Conservation (phyloP, 176 grass and related monocot species). For the Eragrostis curvula region DNA sequence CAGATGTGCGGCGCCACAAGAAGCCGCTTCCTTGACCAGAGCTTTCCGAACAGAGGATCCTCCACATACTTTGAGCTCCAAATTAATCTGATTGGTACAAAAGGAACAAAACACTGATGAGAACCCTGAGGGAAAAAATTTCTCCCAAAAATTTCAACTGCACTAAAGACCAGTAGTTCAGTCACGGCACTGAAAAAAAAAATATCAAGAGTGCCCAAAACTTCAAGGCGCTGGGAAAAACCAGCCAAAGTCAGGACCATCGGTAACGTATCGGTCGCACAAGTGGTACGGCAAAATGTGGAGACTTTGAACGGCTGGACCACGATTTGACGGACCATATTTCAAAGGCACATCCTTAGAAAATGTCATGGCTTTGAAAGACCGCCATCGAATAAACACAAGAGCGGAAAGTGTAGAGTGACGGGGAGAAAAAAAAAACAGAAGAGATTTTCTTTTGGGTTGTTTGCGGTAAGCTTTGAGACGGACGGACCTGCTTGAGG, state of each 20-base stretch:
- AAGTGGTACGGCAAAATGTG: constrained; percentile 4
- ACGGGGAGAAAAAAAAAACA: background rate
- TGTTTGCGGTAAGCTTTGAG: background rate
- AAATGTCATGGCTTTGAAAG: constrained; percentile 36
- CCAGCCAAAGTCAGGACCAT: background rate
- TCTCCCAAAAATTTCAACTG: background rate
- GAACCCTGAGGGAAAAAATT: background rate
- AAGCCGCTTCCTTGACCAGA: constrained; percentile 67
- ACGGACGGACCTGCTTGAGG: constrained; percentile 74
- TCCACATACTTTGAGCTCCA: constrained; percentile 85
- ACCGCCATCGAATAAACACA: background rate
- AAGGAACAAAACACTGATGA: constrained; percentile 5
- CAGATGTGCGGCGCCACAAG: constrained; percentile 51
- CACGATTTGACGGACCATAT: background rate
- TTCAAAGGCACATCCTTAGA: constrained; percentile 11
- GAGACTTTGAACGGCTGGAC: constrained; percentile 18
- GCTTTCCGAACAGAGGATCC: constrained; percentile 71
- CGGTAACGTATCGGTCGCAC: constrained; percentile 13
- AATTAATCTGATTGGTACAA: constrained; percentile 55
- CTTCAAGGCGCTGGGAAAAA: constrained; percentile 7
- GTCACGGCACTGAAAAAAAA: background rate
- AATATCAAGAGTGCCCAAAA: background rate
- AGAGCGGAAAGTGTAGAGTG: background rate
- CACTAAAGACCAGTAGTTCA: background rate
- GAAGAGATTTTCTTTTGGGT: background rate